Base-by-base conservation (phyloP, 805 yeast genomes). In the Candida chilensis region DNA sequence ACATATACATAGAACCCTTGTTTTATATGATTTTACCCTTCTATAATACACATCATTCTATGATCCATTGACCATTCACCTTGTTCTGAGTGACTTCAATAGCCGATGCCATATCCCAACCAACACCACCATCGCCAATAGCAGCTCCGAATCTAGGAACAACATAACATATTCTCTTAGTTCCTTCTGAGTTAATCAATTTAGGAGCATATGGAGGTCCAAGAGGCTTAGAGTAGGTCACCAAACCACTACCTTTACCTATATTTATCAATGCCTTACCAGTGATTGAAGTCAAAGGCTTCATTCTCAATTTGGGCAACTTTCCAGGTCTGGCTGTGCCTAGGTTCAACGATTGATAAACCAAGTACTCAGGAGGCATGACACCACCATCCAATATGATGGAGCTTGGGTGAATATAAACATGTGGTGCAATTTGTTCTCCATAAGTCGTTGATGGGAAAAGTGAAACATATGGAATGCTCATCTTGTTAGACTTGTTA, bases 201-300 rank as follows among this genome's bases (percentile, higher is more conserved):
- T 78, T 79, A 2, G 94, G 94, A 2, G 86, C 94, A 45, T 85
- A 74, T 3, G 96, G 95, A 32, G 84, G 82, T 0, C 95, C 95
- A 31, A 90, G 56, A 0, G 97, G 97, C 47, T 88, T 90, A 17
- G 96, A 86, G 52, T 81, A 88, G 0, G 90, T 74, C 25, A 90
- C 46, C 28, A 90, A 58, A 1, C 82, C 75, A 12, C 94, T 77
- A 17, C 60, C 61, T 40, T 78, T 80, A 12, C 86, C 88, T 13
- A 92, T 66, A 39, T 83, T 84, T 6, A 90, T 73, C 30, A 92
- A 55, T 28, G 88, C 88, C 16, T 73, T 68, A 3, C 87, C 87
- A 4, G 71, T 58, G 22, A 88, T 69, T 33, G 84, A 90, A 19
- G 84, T 83, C 40, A 92, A 59, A 0, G 88, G 77, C 39, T 71